Evolutionary conservation across 2,329 filamentous ascomycete genomes (phyloP), one percentile per base, ranked within the genome.

Genomic region (Cercospora janseana): DNA sequence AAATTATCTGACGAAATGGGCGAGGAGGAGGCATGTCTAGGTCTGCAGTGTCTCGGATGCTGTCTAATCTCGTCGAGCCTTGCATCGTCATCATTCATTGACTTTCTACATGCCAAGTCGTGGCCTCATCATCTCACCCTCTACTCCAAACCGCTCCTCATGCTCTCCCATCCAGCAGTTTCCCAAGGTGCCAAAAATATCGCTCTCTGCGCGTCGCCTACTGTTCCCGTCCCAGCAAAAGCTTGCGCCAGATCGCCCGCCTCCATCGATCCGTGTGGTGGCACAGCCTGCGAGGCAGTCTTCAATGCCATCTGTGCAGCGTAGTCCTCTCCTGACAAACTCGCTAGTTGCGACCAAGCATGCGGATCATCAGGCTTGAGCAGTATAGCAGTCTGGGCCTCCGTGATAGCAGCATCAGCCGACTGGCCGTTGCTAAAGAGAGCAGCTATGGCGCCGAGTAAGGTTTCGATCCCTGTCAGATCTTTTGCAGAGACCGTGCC

Each of bases 121-220:
- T n/a, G n/a, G 3, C 34, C 5, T 3, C 6, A 15, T 12, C 35
- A 15, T 9, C 3, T 9, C 1, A 13, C 12, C 12, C n/a, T 7
- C 35, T 26, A 42, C n/a, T 35, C 31, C 50, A 53, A 35, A 26
- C 29, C 46, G 12, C 54, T 51, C 15, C 41, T 46, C 56, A 59
- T 46, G 4, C 46, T 42, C 9, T 48, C 34, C 61, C 60, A 61
- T 5, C 60, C 61, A 9, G 9, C 32, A 12, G 16, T 44, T 26
- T 54, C 52, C 91, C 92, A 97, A 4, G 93, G 93, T 28, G 91
- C 88, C 59, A 94, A 69, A 69, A 93, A 79, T 37, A 90, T 79
- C 5, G 86, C 85, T 57, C 79, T 80, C 69, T 95, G 86, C 16
- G 87, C 85, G 75, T 95, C 87, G 3, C 79, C 80, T 3, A 82